These are phyloP conservation scores for Pezicula rhizophila DNA, from an alignment of 2,329 filamentous ascomycete genomes.

Conservation along the genomic window DNA sequence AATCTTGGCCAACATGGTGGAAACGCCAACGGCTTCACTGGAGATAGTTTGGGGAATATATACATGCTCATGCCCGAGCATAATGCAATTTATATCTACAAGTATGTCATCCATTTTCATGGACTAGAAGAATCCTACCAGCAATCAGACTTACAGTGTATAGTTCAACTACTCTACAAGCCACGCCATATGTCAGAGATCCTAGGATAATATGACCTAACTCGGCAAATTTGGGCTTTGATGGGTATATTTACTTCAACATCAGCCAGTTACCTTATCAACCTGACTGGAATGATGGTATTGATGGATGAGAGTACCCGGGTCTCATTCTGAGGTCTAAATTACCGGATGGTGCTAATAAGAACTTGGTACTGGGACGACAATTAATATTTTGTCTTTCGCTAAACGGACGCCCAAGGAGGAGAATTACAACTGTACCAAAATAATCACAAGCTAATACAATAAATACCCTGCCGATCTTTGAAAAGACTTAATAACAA, in stretches of 20 bases:
- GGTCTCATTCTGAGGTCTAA: conserved; percentile 39
- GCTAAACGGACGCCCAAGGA: no score
- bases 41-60: conserved; percentile 35
- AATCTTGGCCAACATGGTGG: conserved; percentile 38
- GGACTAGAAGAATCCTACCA: neutral
- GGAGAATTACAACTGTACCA: no score
- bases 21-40: conserved; percentile 37
- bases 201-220: conserved; percentile 39
- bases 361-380: no score
- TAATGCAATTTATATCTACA: conserved; percentile 39
- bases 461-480: no score
- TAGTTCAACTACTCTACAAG: conserved; percentile 29
- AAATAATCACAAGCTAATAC: no score
- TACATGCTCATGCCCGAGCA: conserved; percentile 41
- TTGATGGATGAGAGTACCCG: conserved; percentile 35
- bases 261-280: conserved; percentile 44
- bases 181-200: conserved; percentile 32
- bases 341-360: conserved; percentile 18
- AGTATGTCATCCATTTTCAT: conserved; percentile 12
- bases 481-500: no score
- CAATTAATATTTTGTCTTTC: no score
- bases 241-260: conserved; percentile 40
- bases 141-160: neutral
- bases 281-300: conserved; percentile 39
- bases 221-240: conserved; percentile 33